Conservation (phyloP, 148 eudicot species). For the Arbutus unedo region DNA sequence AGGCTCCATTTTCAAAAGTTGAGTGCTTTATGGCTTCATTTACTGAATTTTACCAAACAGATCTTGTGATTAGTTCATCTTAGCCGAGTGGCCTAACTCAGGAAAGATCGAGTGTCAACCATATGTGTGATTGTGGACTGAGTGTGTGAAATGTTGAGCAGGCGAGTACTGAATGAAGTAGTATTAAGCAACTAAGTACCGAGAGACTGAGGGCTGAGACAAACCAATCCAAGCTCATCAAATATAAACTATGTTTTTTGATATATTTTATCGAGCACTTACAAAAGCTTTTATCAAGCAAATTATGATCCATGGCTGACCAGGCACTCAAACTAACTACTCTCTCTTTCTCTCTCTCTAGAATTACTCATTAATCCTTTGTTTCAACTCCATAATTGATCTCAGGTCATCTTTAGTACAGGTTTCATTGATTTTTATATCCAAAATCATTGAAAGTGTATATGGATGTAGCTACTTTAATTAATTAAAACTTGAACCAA, state of each 20-base stretch:
- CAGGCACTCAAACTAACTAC: background rate
- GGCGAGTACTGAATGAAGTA: too few relatives aligned
- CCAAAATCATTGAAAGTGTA: background rate
- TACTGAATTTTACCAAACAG: too few relatives aligned
- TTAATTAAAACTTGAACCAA: constrained; percentile 15
- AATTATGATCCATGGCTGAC: constrained; percentile 7
- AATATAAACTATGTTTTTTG: too few relatives aligned
- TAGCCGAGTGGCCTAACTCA: too few relatives aligned
- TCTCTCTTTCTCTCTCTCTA: background rate
- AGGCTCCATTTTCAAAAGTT: too few relatives aligned
- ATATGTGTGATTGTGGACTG: too few relatives aligned
- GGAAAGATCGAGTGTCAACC: too few relatives aligned
- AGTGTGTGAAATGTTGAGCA: too few relatives aligned
- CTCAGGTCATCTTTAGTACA: background rate
- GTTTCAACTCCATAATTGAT: background rate
- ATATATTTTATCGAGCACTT: background rate
- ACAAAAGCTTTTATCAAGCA: background rate
- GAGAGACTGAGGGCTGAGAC: too few relatives aligned
- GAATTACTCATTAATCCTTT: background rate
- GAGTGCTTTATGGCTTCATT: too few relatives aligned
- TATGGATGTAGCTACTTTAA: background rate
- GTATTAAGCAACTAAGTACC: too few relatives aligned
- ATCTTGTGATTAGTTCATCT: too few relatives aligned
- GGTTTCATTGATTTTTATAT: background rate
- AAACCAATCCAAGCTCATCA: background rate